Evolutionary conservation across 2,329 filamentous ascomycete species (phyloP).

Genomic region (Xylaria sp.): DNA sequence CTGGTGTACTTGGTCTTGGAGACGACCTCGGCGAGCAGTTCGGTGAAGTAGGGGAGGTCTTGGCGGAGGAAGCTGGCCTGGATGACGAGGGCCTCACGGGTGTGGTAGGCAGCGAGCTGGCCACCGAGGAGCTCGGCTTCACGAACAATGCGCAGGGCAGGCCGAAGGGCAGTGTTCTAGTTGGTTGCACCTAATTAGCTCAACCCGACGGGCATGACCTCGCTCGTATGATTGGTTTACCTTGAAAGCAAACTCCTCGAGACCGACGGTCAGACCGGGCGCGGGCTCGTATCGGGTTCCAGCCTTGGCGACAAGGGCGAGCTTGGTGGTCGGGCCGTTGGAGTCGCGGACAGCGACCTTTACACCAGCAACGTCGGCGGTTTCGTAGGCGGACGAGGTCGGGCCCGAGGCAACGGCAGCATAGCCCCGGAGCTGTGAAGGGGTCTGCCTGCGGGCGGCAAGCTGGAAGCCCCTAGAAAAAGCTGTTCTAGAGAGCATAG

Average conservation of each 20-base stretch:
- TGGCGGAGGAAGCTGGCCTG: slow-evolving; percentile 92
- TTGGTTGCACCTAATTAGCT: slow-evolving; percentile 44
- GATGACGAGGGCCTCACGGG: slow-evolving; percentile 86
- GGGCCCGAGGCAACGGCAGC: slow-evolving; percentile 51
- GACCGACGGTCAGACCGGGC: slow-evolving; percentile 81
- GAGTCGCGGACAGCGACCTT: slow-evolving; percentile 91
- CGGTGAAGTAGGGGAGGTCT: slow-evolving; percentile 95
- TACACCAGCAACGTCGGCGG: slow-evolving; percentile 77
- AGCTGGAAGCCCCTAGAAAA: slow-evolving; percentile 55
- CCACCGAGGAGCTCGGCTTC: slow-evolving; percentile 94
- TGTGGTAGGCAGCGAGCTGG: slow-evolving; percentile 81
- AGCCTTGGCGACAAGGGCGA: slow-evolving; percentile 89
- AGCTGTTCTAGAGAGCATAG: slow-evolving; percentile 59
- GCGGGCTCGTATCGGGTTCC: slow-evolving; percentile 88
- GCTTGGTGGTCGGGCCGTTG: slow-evolving; percentile 79
- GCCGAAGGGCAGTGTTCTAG: slow-evolving; percentile 81
- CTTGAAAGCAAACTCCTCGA: slow-evolving; percentile 98
- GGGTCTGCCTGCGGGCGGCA: slow-evolving; percentile 52
- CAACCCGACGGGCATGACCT: slow-evolving; percentile 15
- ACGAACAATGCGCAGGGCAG: slow-evolving; percentile 85
- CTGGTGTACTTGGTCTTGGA: slow-evolving; percentile 79
- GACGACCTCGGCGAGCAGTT: slow-evolving; percentile 89
- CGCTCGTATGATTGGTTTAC: slow-evolving; percentile 41
- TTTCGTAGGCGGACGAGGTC: slow-evolving; percentile 79
- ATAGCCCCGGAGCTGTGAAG: slow-evolving; percentile 51